Percentiles rank a stretch among this genome's conserved stretches.
Conservation (phyloP, 2,329 filamentous ascomycete genomes). For the Penicillium sp. region DNA sequence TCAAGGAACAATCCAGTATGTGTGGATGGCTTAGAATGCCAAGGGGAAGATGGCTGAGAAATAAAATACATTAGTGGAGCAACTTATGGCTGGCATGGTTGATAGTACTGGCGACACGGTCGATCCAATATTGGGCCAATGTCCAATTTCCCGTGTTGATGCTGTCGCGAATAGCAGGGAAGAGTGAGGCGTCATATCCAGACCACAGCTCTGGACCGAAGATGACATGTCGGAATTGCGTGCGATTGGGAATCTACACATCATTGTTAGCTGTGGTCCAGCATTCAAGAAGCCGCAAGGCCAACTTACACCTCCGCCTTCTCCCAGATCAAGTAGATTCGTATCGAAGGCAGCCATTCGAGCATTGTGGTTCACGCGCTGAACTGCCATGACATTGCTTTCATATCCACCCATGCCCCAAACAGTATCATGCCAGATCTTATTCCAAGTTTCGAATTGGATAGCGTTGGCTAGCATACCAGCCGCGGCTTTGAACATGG, state of each 20-base stretch:
- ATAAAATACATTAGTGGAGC: constrained; percentile 28
- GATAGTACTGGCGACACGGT: constrained; percentile 68
- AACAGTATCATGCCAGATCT: constrained; percentile 69
- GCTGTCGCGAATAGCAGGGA: constrained; percentile 81
- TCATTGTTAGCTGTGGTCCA: constrained; percentile 9
- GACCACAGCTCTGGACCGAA: constrained; percentile 81
- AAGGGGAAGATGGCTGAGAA: constrained; percentile 1
- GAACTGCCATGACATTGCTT: constrained; percentile 60
- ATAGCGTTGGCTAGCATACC: constrained; percentile 58
- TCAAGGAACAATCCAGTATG: constrained; percentile 9
- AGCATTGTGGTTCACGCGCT: constrained; percentile 72
- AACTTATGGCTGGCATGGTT: constrained; percentile 56
- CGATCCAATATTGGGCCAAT: constrained; percentile 62
- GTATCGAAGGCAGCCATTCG: constrained; percentile 79
- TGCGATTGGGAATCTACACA: constrained; percentile 70
- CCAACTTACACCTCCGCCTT: constrained; percentile 67
- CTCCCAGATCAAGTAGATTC: constrained; percentile 70
- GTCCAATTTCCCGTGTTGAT: constrained; percentile 69
- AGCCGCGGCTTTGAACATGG: constrained; percentile 61
- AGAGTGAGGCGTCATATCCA: constrained; percentile 63
- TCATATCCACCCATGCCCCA: constrained; percentile 72
- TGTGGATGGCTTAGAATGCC: background rate
- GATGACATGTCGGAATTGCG: constrained; percentile 90
- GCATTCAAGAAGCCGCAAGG: background rate
- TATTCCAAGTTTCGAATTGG: constrained; percentile 71